phyloP scores from a whole-genome alignment of 2,329 filamentous ascomycete species.

The Microsporum canis region DNA sequence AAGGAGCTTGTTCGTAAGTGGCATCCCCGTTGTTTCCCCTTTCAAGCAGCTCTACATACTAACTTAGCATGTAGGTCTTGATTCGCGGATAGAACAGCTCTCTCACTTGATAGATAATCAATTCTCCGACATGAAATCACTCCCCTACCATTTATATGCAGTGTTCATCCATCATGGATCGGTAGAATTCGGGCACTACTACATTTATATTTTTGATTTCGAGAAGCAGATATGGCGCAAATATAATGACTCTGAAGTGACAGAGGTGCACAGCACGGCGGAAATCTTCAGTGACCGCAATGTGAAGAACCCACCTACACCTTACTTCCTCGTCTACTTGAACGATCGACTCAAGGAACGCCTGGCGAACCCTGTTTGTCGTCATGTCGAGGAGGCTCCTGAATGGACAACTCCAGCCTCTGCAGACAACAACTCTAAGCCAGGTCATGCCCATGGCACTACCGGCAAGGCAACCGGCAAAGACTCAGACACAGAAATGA shows the following conservation, averaged over 20 bases:
- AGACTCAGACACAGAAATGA: constrained; percentile 7
- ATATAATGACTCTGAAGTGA: constrained; percentile 84
- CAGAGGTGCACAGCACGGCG: constrained; percentile 50
- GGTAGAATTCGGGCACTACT: constrained; percentile 75
- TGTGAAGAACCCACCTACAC: constrained; percentile 54
- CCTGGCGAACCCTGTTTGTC: constrained; percentile 47
- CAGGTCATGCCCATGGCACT: background rate
- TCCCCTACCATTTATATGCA: constrained; percentile 75
- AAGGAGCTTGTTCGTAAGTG: constrained; percentile 37
- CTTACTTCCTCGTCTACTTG: constrained; percentile 78
- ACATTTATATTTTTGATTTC: constrained; percentile 93
- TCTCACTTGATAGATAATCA: constrained; percentile 43
- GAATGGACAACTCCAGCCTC: background rate
- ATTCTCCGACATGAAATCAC: constrained; percentile 52
- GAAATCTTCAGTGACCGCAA: constrained; percentile 60
- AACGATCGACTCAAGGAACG: constrained; percentile 52
- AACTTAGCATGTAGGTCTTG: constrained; percentile 17
- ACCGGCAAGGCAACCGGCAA: background rate
- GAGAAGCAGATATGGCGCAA: constrained; percentile 70
- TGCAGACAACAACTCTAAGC: background rate
- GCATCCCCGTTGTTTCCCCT: background rate
- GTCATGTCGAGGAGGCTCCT: constrained; percentile 26
- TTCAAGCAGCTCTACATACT: background rate
- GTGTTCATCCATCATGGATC: constrained; percentile 75
- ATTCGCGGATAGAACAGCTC: constrained; percentile 36